These are phyloP conservation scores for Ballota nigra DNA, from an alignment of 257 asterid genomes.

Conservation along the genomic window DNA sequence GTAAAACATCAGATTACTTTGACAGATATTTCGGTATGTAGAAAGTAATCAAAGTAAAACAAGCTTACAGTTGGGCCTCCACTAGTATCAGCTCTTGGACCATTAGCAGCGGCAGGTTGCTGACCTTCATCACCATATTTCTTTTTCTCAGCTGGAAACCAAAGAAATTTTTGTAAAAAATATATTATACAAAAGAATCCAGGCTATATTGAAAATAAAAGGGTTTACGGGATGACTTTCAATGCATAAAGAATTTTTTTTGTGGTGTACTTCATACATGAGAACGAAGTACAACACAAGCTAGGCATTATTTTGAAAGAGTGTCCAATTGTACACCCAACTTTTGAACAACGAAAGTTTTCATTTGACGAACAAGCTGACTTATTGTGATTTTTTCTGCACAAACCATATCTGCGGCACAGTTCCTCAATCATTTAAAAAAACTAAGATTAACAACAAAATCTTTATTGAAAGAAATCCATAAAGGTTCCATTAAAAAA, in stretches of 20 bases:
- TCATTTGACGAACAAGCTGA: background rate
- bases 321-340: background rate
- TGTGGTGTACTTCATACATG: background rate
- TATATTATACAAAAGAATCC: background rate
- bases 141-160: conserved; percentile 68
- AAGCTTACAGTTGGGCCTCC: conserved; percentile 83
- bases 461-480: background rate
- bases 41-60: conserved; percentile 26
- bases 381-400: background rate
- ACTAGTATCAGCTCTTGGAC: conserved; percentile 66
- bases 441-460: background rate
- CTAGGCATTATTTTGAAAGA: background rate
- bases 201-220: background rate
- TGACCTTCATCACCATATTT: conserved; percentile 63
- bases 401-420: background rate
- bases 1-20: background rate
- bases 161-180: conserved; percentile 9
- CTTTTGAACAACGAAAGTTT: background rate
- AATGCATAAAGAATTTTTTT: background rate
- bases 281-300: background rate
- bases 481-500: background rate
- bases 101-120: conserved; percentile 59
- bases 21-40: background rate
- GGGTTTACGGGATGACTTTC: background rate
- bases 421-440: background rate